Evolutionary conservation across 257 asterid species (phyloP).

Genomic region (Capsicum chinense): DNA sequence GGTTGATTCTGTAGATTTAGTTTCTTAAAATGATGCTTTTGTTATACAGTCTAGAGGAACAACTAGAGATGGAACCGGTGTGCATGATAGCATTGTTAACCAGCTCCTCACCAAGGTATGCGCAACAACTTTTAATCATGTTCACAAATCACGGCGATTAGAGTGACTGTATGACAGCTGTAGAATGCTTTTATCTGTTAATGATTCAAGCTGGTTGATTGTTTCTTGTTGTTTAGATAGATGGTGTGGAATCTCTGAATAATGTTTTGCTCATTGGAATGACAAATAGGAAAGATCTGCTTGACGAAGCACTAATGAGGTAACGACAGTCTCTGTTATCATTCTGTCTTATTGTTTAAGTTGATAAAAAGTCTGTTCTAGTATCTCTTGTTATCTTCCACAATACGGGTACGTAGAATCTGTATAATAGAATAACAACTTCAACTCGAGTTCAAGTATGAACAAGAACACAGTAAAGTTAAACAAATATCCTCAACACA

Average conservation of each 20-base stretch:
- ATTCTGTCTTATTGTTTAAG: conserved; percentile 31
- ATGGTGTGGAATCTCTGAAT: conserved; percentile 98
- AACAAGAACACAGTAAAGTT: too few species aligned
- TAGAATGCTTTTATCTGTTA: conserved; percentile 11
- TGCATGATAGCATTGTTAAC: conserved; percentile 97
- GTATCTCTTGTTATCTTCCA: neutral
- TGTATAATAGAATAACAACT: too few species aligned
- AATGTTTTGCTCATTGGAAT: conserved; percentile 98
- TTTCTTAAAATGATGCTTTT: conserved; percentile 33
- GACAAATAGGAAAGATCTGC: conserved; percentile 97
- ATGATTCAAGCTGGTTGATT: conserved; percentile 17
- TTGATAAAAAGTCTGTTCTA: neutral
- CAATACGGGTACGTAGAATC: too few species aligned
- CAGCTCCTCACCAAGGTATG: conserved; percentile 97
- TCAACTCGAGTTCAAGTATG: too few species aligned
- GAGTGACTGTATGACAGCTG: neutral
- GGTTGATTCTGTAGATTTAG: conserved; percentile 16
- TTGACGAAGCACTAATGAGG: conserved; percentile 99
- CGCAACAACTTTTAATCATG: conserved; percentile 33
- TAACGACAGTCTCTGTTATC: conserved; percentile 38
- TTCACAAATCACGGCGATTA: neutral
- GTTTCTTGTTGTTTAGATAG: conserved; percentile 67
- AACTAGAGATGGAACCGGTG: conserved; percentile 99
- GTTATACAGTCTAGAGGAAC: conserved; percentile 94
- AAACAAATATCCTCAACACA: too few species aligned